phyloP scores from a whole-genome alignment of 495 filamentous ascomycete species.

The Aspergillus cavernicola region DNA sequence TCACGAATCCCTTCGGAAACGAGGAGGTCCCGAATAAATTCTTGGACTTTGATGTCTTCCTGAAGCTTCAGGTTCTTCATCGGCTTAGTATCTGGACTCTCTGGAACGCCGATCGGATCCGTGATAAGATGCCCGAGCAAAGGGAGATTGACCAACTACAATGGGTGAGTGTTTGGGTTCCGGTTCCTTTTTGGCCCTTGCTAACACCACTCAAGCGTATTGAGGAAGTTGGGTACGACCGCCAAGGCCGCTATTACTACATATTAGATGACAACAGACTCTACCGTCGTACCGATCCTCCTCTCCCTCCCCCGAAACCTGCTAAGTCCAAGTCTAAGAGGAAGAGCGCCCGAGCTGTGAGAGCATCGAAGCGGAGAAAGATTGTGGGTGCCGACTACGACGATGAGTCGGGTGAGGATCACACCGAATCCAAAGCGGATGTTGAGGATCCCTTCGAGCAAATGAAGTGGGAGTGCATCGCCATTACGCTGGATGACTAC shows the following conservation, averaged over 20 bases:
- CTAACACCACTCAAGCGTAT: conserved; percentile 65
- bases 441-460: conserved; percentile 47
- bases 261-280: conserved; percentile 92
- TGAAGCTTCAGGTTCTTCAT: conserved; percentile 84
- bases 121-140: conserved; percentile 81
- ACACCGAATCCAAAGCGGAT: conserved; percentile 35
- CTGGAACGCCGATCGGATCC: conserved; percentile 75
- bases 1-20: conserved; percentile 80
- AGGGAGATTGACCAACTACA: conserved; percentile 74
- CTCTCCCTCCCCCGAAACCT: conserved; percentile 51
- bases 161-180: conserved; percentile 63
- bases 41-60: conserved; percentile 74
- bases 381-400: conserved; percentile 49
- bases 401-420: conserved; percentile 52
- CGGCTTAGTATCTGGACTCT: conserved; percentile 91
- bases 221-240: conserved; percentile 86
- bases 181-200: background rate
- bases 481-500: conserved; percentile 73
- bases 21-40: conserved; percentile 72
- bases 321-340: conserved; percentile 69
- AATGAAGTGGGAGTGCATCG: conserved; percentile 88
- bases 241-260: conserved; percentile 77
- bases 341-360: conserved; percentile 64
- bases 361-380: conserved; percentile 72
- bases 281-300: conserved; percentile 75